A percentile compares a stretch with the other conserved stretches of the same genome.
phyloP scores from a whole-genome alignment of 179 eudicot species.

The Camellia oleifera region DNA sequence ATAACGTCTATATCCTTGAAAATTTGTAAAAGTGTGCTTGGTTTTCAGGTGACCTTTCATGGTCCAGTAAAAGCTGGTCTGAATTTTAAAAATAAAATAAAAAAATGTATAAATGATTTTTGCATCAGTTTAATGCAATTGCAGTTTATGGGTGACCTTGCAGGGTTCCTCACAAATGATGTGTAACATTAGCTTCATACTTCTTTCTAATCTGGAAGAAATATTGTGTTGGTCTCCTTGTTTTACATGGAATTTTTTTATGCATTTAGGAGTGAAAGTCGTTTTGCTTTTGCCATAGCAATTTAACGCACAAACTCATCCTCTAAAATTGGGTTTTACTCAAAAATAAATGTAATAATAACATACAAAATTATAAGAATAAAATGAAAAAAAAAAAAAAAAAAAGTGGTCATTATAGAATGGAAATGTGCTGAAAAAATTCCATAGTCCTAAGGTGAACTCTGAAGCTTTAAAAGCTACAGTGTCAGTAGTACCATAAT shows the following conservation, averaged over 20 bases:
- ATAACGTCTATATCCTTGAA: not conserved
- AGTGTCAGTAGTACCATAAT: too few species aligned
- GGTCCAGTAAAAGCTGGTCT: too few species aligned
- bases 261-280: not conserved
- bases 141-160: too few species aligned
- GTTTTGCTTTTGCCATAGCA: not conserved
- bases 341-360: too few species aligned
- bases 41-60: constrained; percentile 4
- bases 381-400: too few species aligned
- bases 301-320: not conserved
- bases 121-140: too few species aligned
- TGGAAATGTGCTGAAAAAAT: not conserved
- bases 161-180: too few species aligned
- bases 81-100: too few species aligned
- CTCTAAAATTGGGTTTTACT: too few species aligned
- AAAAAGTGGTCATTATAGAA: not conserved
- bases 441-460: not conserved
- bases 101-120: too few species aligned
- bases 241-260: not conserved
- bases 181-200: not conserved
- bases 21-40: not conserved
- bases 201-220: not conserved
- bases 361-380: too few species aligned
- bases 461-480: not conserved
- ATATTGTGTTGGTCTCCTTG: not conserved